Evolutionary conservation across 2,329 filamentous ascomycete species (phyloP), one percentile per base, ranked within the genome.

Genomic region (Fonsecaea monophora): DNA sequence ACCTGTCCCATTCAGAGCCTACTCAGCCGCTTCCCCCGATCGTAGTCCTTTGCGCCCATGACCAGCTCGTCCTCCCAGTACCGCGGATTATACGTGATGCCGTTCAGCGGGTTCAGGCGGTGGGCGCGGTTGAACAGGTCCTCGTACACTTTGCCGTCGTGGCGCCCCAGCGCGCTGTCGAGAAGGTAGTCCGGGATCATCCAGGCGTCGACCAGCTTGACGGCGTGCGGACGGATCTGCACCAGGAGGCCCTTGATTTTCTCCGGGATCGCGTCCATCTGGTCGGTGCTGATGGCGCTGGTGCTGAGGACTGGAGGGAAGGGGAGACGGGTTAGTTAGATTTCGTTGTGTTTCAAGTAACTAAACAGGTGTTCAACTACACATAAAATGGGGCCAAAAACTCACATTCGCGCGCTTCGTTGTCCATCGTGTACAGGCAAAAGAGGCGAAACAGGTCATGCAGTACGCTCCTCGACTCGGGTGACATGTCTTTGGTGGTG

Each of bases 181-280:
- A 92, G 83, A 72, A 91, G 88, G 88, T 89, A 92, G 75, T 92
- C 90, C 1, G 90, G 87, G 77, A 92, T 91, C 64, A 85, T 85
- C 90, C 90, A 93, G 0, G 88, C 82, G 74, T 93, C 90, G 0
- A 92, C 90, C 8, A 93, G 80, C 10, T 85, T 78, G 15, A 92
- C 83, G 0, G 90, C 89, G 75, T 92, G 90, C 3, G 90, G 90
- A 6, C 90, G 82, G 67, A 93, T 86, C 67, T 91, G 87, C 65
- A 88, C 85, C 4, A 92, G 80, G n/a, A 92, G 80, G 73, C 85
- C 86, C 87, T 72, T 63, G 10, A 78, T 73, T 10, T 72, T 73
- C 1, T 70, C 70, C 15, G 72, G 71, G 42, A 78, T 72, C 56
- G 74, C 72, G 35, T 66, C 63, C 38, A 75, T 42, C 73, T 74